Conservation (phyloP, 164 flowering plant genomes). For the Magnolia officinalis region DNA sequence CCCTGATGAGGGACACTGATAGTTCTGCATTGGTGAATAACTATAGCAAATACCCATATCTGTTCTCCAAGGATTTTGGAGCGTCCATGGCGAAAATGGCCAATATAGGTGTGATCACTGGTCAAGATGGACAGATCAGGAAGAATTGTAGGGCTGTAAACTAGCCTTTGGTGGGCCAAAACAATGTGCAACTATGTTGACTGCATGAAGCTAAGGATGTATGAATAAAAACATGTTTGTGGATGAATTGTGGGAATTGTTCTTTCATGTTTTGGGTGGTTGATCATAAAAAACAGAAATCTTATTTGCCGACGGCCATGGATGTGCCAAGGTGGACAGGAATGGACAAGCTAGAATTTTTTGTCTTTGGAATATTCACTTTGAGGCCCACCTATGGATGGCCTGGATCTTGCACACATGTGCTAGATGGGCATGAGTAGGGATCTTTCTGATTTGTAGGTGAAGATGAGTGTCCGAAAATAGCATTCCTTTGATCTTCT, state of each 20-base stretch:
- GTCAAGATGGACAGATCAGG: slow-evolving; percentile 58
- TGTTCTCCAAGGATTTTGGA: slow-evolving; percentile 54
- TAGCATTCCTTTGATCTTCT: too few relatives aligned
- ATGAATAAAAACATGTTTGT: neutral
- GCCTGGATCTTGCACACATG: too few relatives aligned
- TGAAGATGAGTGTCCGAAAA: too few relatives aligned
- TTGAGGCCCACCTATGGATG: too few relatives aligned
- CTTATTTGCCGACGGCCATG: too few relatives aligned
- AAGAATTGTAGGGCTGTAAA: slow-evolving; percentile 57
- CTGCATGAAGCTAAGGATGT: neutral
- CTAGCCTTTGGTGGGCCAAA: slow-evolving; percentile 6
- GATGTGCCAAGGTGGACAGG: too few relatives aligned
- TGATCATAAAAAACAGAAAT: too few relatives aligned
- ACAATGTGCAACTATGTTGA: neutral
- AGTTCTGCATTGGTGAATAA: slow-evolving; percentile 44
- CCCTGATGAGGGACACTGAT: slow-evolving; percentile 36
- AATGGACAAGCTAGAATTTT: too few relatives aligned
- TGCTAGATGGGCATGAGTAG: too few relatives aligned
- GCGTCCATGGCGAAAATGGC: slow-evolving; percentile 63
- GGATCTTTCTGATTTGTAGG: too few relatives aligned
- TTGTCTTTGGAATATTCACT: too few relatives aligned
- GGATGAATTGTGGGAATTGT: neutral
- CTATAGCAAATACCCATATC: slow-evolving; percentile 42
- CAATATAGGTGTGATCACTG: slow-evolving; percentile 53
- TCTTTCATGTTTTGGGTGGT: too few relatives aligned